Evolutionary conservation across 352 stramenopile species (phyloP), one percentile per base, ranked within the genome.

Genomic region (Globisporangium iwayamae): DNA sequence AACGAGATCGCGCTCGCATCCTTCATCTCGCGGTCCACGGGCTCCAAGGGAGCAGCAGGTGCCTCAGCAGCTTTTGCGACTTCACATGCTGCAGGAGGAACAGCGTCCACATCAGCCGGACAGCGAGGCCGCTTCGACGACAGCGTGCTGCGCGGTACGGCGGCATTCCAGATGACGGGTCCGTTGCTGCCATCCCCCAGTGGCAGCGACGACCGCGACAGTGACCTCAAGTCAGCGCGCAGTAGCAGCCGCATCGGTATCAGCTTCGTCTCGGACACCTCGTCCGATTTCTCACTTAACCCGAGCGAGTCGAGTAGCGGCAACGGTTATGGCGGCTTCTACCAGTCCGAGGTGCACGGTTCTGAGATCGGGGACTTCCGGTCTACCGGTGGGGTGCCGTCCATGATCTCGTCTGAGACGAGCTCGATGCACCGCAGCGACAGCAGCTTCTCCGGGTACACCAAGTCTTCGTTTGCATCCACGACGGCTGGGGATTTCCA

Each of bases 361-460:
- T 72, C 62, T 3, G 63, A 63, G 41, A 67, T 73, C 20, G 71
- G 58, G n/a, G 63, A 62, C 32, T 54, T 53, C 9, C 68, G 74
- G 3, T 63, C 66, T 20, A 81, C 72, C 2, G 56, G 46, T n/a
- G 63, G 63, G 2, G 25, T 45, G 38, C 39, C 38, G 34, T 65
- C 56, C 20, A 57, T 68, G 36, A 14, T 54, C 32, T 65, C 56
- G 34, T 47, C 41, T 16, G 45, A 43, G 3, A 36, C 56, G 9
- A 56, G 48, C 46, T 30, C 22, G 1, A 71, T 69, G 28, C 70
- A 72, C 52, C 68, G 72, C 2, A 73, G 67, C 6, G 73, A 71
- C 52, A 74, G 70, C 55, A 65, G 70, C 22, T 85, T 79, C 60
- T 80, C 72, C 6, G 66, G 80, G 11, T 81, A 47, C 18, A 60